Base-by-base conservation (phyloP, 305 asterid genomes). In the Rubia peregrina region DNA sequence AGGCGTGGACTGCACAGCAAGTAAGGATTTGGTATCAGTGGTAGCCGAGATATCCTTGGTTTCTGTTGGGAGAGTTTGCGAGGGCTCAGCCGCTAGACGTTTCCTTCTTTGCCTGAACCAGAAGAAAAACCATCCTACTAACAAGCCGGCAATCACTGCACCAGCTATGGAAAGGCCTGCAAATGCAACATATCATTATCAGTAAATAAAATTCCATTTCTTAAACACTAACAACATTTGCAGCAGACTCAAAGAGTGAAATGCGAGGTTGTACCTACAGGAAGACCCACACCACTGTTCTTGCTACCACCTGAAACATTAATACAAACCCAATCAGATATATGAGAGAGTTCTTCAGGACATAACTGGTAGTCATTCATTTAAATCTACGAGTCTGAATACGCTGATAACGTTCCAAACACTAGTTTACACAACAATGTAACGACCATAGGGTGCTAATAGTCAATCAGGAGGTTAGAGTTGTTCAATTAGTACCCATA, bases 101-200 rank as follows among this genome's bases (percentile, higher is more conserved):
- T 85, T 92, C 64, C 85, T 85, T 70, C 77, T 65, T 70, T 81
- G 89, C 84, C 73, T 85, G 51, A 73, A 85, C 82, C 71, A 83
- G 78, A 87, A 86, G 78, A 90, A 38, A 42, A 85, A 51, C 81
- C 83, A 87, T 67, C 83, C 90, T 41, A 92, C 26, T 55, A 83
- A 86, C 43, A 86, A 22, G 68, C 88, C 82, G 56, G 89, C 95
- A 82, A 90, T 64, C 57, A 74, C 86, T 61, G 89, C 92, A 76
- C 97, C 95, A 22, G 63, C 90, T 79, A 87, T 71, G 17, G 74
- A 38, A 61, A 83, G 78, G 72, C 86, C 98, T 92, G 83, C 41
- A 80, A 68, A 69, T 65, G 36, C 67, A 72, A 67, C 63, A 51
- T 78, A 69, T 67, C 56, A 71, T 43, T 59, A 68, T 9, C n/a